These are phyloP conservation scores for Pachyrhizus erosus DNA, from an alignment of 306 rosid genomes.

Conservation along the genomic window DNA sequence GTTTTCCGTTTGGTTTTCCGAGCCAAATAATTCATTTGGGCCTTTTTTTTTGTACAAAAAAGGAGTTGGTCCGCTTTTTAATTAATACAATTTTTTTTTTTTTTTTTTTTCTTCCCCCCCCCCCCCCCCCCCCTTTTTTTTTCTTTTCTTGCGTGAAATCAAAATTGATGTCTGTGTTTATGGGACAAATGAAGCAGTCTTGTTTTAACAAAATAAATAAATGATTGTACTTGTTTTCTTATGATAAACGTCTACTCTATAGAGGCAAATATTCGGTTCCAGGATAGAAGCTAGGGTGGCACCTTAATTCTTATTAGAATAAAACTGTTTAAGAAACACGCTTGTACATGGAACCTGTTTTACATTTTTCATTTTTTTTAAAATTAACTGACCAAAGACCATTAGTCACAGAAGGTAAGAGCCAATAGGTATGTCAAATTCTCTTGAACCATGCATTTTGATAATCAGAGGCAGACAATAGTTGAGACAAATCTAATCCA, in stretches of 20 bases:
- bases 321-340: constrained; percentile 30
- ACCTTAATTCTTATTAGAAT: constrained; percentile 29
- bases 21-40: too few species aligned
- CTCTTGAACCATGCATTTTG: constrained; percentile 36
- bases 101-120: too few species aligned
- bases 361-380: neutral
- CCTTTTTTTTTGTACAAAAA: too few species aligned
- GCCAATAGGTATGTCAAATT: constrained; percentile 37
- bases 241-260: constrained; percentile 33
- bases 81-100: too few species aligned
- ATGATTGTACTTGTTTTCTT: constrained; percentile 13
- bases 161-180: constrained; percentile 45
- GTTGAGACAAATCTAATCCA: constrained; percentile 72
- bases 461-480: constrained; percentile 56
- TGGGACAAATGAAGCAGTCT: constrained; percentile 41
- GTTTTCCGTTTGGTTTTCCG: too few species aligned
- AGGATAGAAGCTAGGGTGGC: constrained; percentile 34
- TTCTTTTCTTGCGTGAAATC: constrained; percentile 37
- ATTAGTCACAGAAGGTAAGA: constrained; percentile 23
- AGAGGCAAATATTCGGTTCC: constrained; percentile 49
- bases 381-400: constrained; percentile 2
- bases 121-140: neutral
- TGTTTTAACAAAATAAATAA: constrained; percentile 36
- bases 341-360: constrained; percentile 12
- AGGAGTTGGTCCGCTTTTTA: too few species aligned